These are phyloP conservation scores for Elsinoe arachidis DNA, from an alignment of 2,329 filamentous ascomycete species.

Conservation along the genomic window DNA sequence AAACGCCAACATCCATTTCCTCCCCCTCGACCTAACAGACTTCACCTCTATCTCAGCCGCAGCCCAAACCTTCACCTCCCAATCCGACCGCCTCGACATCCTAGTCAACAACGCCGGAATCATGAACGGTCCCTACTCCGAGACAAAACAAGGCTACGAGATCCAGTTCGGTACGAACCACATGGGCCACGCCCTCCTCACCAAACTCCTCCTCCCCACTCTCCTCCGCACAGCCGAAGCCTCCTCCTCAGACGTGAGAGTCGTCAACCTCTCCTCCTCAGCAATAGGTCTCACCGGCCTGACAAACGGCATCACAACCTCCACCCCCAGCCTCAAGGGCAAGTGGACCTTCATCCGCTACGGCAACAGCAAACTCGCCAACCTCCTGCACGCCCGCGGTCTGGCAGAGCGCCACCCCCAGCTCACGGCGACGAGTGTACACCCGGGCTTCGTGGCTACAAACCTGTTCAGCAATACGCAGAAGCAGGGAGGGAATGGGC, in stretches of 20 bases:
- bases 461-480: constrained; percentile 29
- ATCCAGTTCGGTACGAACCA: constrained; percentile 45
- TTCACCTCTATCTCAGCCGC: constrained; percentile 34
- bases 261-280: constrained; percentile 34
- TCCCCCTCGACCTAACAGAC: constrained; percentile 37
- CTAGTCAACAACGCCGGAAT: constrained; percentile 40
- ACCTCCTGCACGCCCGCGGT: constrained; percentile 38
- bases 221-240: constrained; percentile 35
- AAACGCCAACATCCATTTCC: constrained; percentile 29
- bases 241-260: constrained; percentile 35
- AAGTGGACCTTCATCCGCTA: constrained; percentile 33
- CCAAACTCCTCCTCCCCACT: constrained; percentile 36
- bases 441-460: constrained; percentile 43
- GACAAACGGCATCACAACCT: constrained; percentile 25
- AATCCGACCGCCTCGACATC: constrained; percentile 36
- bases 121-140: constrained; percentile 24
- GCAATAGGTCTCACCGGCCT: constrained; percentile 26
- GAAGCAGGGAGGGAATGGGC: constrained; percentile 19
- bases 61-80: constrained; percentile 29
- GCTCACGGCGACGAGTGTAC: constrained; percentile 37
- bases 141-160: constrained; percentile 42
- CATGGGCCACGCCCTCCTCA: constrained; percentile 42
- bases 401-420: constrained; percentile 37
- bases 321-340: constrained; percentile 18
- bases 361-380: constrained; percentile 43